These are phyloP conservation scores for Cadophora gregata DNA, from an alignment of 2,329 filamentous ascomycete genomes.

Conservation along the genomic window DNA sequence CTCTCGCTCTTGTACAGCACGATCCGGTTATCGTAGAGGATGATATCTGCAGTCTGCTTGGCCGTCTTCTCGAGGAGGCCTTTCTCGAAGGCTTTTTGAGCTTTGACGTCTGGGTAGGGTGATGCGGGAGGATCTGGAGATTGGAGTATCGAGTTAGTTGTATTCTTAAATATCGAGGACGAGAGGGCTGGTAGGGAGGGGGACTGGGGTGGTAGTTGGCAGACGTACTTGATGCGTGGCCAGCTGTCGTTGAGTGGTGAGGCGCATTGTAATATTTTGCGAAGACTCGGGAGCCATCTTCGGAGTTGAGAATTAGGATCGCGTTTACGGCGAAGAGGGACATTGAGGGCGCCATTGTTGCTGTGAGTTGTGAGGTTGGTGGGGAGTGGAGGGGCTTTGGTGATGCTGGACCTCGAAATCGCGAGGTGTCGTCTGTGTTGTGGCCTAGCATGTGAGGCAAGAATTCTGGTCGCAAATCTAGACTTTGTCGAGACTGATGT, in stretches of 20 bases:
- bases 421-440: slow-evolving; percentile 27
- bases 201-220: slow-evolving; percentile 27
- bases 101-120: slow-evolving; percentile 87
- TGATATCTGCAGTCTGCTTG: slow-evolving; percentile 94
- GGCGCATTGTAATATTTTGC: slow-evolving; percentile 88
- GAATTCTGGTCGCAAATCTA: neutral
- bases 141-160: neutral
- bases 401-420: slow-evolving; percentile 15
- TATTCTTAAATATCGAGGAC: slow-evolving; percentile 9
- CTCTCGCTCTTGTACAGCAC: slow-evolving; percentile 98
- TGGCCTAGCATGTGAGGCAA: slow-evolving; percentile 22
- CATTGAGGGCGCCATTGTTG: slow-evolving; percentile 74
- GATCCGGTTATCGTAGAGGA: slow-evolving; percentile 95
- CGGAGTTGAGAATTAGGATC: slow-evolving; percentile 78
- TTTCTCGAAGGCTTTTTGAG: slow-evolving; percentile 97
- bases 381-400: neutral
- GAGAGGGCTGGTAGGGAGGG: too few species aligned
- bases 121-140: slow-evolving; percentile 59
- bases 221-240: slow-evolving; percentile 17
- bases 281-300: slow-evolving; percentile 91
- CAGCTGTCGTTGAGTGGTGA: slow-evolving; percentile 54
- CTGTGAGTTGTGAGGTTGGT: slow-evolving; percentile 17
- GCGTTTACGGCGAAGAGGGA: slow-evolving; percentile 79
- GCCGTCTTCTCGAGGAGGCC: slow-evolving; percentile 93
- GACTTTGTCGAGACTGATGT: too few species aligned